These are phyloP conservation scores for Coprinopsis strossmayeri DNA, from an alignment of 768 basidiomycete genomes.

Conservation along the genomic window DNA sequence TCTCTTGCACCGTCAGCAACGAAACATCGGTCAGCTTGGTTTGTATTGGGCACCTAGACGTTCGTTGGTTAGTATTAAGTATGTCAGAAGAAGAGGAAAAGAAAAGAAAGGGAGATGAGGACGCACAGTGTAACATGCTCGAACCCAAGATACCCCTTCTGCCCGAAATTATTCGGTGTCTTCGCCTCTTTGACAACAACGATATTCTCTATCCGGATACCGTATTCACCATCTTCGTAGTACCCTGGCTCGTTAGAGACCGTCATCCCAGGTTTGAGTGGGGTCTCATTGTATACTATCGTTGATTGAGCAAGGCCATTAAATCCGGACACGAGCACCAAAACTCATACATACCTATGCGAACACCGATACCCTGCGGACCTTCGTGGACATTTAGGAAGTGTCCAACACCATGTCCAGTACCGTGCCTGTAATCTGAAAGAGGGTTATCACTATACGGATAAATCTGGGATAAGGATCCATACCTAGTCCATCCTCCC, in stretches of 20 bases:
- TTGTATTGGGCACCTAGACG: slow-evolving; percentile 78
- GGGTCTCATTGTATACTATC: slow-evolving; percentile 58
- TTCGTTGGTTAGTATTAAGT: slow-evolving; percentile 2
- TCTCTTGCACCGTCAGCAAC: slow-evolving; percentile 61
- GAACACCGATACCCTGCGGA: slow-evolving; percentile 57
- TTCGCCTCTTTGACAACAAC: slow-evolving; percentile 67
- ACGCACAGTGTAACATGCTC: slow-evolving; percentile 84
- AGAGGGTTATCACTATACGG: not conserved
- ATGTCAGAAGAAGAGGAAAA: not conserved
- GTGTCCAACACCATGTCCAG: slow-evolving; percentile 92
- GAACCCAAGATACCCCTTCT: slow-evolving; percentile 77
- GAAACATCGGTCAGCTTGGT: slow-evolving; percentile 66
- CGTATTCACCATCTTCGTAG: slow-evolving; percentile 85
- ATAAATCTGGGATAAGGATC: slow-evolving; percentile 1
- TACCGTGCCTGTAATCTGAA: slow-evolving; percentile 57
- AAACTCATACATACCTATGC: slow-evolving; percentile 31
- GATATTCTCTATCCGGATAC: slow-evolving; percentile 90
- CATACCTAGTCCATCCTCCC: slow-evolving; percentile 83
- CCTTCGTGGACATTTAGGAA: slow-evolving; percentile 94
- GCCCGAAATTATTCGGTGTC: slow-evolving; percentile 76
- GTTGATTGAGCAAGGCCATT: slow-evolving; percentile 1
- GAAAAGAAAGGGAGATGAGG: not conserved
- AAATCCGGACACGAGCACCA: not conserved
- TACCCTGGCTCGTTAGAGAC: slow-evolving; percentile 93
- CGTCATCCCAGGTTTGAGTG: slow-evolving; percentile 82